Evolutionary conservation across 306 rosid genomes (phyloP), one percentile per base, ranked within the genome.

Genomic region (Boehmeria nivea): DNA sequence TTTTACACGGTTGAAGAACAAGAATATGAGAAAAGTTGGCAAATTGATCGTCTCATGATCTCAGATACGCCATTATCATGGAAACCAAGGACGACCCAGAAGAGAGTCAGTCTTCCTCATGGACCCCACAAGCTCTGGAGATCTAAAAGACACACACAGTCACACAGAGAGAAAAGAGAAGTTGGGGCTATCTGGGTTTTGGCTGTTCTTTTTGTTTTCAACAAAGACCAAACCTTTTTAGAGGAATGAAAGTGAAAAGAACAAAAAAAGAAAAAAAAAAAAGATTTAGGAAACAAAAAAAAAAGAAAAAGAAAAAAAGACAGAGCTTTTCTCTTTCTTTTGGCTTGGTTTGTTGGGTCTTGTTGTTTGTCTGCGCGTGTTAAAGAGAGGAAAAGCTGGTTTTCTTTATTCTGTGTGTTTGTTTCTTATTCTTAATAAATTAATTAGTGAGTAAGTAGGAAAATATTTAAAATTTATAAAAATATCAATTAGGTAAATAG

Each of bases 51-150:
- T 48, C 54, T 10, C 14, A 73, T 40, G 45, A 69, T 51, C 59
- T 31, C 59, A 10, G 56, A 65, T 54, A 69, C 36, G 54, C 68
- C 76, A 78, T 65, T 45, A 63, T 26, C 57, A n/a, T 33, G 48
- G 53, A 54, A 68, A 65, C 4, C 26, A 55, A 75, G 51, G 50
- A 68, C 61, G 80, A 75, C 79, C 77, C 86, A 75, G 76, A 79
- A 78, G 73, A 68, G 14, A 19, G n/a, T 10, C 12, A 46, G 19
- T 12, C 13, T 13, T 15, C 61, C 31, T 28, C 37, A 66, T 76
- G 79, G 75, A 66, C 78, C 82, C 79, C 79, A 79, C 76, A 47
- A 43, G 54, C 45, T 65, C 40, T 63, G 43, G 25, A 72, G 86
- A 80, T 78, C 79, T 78, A 43, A 33, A 61, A 23, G 58, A 62